A percentile compares a stretch with the other conserved stretches of the same genome.
Evolutionary conservation across 2,329 filamentous ascomycete genomes (phyloP).

Genomic region (Aspergillus glaucus): DNA sequence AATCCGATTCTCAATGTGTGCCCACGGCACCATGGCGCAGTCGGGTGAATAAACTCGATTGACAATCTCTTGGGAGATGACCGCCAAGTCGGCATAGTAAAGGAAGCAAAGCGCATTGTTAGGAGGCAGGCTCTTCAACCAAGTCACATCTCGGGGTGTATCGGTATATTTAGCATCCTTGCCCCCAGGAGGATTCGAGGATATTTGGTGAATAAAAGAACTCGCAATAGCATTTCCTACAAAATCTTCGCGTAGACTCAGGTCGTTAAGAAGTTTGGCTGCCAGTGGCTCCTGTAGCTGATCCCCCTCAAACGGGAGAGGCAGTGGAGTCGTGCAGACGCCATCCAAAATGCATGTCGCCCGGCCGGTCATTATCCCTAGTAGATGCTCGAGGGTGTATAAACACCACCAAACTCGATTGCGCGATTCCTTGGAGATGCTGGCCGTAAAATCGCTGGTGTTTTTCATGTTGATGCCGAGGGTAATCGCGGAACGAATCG

Average conservation of each 20-base stretch:
- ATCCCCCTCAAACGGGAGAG: constrained; percentile 37
- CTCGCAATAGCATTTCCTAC: constrained; percentile 27
- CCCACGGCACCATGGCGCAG: constrained; percentile 34
- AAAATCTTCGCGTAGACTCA: constrained; percentile 23
- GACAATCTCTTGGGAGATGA: constrained; percentile 37
- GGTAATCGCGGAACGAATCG: constrained; percentile 37
- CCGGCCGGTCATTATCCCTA: constrained; percentile 43
- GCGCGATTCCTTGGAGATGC: constrained; percentile 39
- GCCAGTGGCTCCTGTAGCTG: constrained; percentile 28
- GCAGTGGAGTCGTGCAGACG: constrained; percentile 39
- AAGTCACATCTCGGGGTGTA: constrained; percentile 22
- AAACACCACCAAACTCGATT: constrained; percentile 44
- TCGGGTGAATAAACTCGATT: constrained; percentile 38
- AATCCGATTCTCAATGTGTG: constrained; percentile 36
- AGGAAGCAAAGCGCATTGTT: constrained; percentile 33
- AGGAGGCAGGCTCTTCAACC: constrained; percentile 30
- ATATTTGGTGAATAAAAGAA: constrained; percentile 24
- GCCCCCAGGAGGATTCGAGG: constrained; percentile 23
- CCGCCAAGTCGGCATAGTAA: constrained; percentile 33
- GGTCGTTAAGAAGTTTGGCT: constrained; percentile 27
- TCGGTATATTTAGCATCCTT: constrained; percentile 17
- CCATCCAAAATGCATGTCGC: constrained; percentile 38
- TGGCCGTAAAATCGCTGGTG: constrained; percentile 29
- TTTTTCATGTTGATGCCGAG: constrained; percentile 42
- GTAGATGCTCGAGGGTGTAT: constrained; percentile 39